These are phyloP conservation scores for Penicillium ochrochloron DNA, from an alignment of 495 filamentous ascomycete species.

Conservation along the genomic window DNA sequence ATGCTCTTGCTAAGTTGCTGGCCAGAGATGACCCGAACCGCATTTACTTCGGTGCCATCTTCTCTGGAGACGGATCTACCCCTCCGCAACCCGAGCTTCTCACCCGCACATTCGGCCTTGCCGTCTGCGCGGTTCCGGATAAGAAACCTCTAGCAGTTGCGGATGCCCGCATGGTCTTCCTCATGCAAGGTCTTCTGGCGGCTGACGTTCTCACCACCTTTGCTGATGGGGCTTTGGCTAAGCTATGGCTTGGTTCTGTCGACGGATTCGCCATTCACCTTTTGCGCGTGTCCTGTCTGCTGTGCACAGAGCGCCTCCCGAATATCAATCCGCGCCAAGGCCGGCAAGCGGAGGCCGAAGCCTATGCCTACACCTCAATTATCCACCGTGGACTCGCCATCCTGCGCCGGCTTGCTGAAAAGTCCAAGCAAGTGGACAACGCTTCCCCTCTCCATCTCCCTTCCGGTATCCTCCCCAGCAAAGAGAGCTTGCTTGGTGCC, in stretches of 20 bases:
- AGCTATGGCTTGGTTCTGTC: slow-evolving; percentile 79
- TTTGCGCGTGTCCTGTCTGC: slow-evolving; percentile 67
- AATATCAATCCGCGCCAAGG: slow-evolving; percentile 43
- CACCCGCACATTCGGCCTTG: slow-evolving; percentile 85
- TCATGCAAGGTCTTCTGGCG: slow-evolving; percentile 90
- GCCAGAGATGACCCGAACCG: slow-evolving; percentile 94
- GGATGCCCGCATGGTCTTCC: slow-evolving; percentile 79
- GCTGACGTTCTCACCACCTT: slow-evolving; percentile 85
- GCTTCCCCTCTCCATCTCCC: slow-evolving; percentile 53
- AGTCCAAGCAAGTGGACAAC: slow-evolving; percentile 66
- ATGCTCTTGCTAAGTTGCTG: slow-evolving; percentile 88
- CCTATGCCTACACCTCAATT: slow-evolving; percentile 58
- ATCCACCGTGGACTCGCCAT: slow-evolving; percentile 72
- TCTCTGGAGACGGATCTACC: slow-evolving; percentile 67
- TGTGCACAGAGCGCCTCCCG: slow-evolving; percentile 64
- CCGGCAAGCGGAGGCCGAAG: slow-evolving; percentile 47
- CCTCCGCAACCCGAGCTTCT: slow-evolving; percentile 77
- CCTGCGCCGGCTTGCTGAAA: slow-evolving; percentile 71
- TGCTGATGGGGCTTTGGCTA: slow-evolving; percentile 71
- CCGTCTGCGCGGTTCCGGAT: slow-evolving; percentile 83
- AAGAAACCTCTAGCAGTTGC: slow-evolving; percentile 64
- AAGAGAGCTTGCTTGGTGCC: slow-evolving; percentile 71
- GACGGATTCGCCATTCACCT: slow-evolving; percentile 86
- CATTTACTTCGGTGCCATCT: slow-evolving; percentile 77
- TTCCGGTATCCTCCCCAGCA: slow-evolving; percentile 66